Evolutionary conservation across 768 basidiomycete genomes (phyloP).

Genomic region (Amanita exitialis): DNA sequence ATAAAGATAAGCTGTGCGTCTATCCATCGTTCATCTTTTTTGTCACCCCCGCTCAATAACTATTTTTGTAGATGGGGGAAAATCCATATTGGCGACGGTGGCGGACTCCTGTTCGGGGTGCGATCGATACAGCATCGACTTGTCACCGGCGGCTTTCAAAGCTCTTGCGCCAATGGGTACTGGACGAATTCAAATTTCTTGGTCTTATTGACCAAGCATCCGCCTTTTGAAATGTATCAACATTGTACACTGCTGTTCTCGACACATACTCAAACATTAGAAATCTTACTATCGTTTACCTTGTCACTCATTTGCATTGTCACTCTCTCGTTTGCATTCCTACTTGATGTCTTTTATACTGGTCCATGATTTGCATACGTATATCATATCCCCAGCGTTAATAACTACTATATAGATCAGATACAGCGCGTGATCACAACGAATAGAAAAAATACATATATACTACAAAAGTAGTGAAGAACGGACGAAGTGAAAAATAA

Average conservation of each 20-base stretch:
- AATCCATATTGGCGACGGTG: slow-evolving; percentile 14
- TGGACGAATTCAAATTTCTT: slow-evolving; percentile 16
- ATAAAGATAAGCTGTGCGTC: slow-evolving; percentile 16
- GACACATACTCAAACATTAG: background rate
- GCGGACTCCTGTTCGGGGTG: slow-evolving; percentile 23
- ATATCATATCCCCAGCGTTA: background rate
- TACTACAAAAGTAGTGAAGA: background rate
- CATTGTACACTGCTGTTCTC: background rate
- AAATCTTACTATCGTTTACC: background rate
- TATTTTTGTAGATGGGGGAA: slow-evolving; percentile 15
- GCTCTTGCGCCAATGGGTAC: slow-evolving; percentile 16
- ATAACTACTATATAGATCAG: background rate
- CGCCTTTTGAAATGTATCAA: background rate
- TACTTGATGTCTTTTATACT: background rate
- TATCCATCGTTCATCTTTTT: background rate
- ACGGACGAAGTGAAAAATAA: too few species aligned
- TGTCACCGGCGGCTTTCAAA: slow-evolving; percentile 18
- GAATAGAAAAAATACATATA: background rate
- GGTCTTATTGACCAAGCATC: slow-evolving; percentile 5
- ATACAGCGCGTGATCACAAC: too few species aligned
- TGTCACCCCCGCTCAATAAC: background rate
- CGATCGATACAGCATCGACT: slow-evolving; percentile 16
- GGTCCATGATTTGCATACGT: background rate
- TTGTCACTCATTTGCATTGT: background rate
- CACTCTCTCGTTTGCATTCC: background rate